Percentiles rank a stretch among this genome's conserved stretches.
Evolutionary conservation across 306 rosid genomes (phyloP).

Genomic region (Purshia tridentata): DNA sequence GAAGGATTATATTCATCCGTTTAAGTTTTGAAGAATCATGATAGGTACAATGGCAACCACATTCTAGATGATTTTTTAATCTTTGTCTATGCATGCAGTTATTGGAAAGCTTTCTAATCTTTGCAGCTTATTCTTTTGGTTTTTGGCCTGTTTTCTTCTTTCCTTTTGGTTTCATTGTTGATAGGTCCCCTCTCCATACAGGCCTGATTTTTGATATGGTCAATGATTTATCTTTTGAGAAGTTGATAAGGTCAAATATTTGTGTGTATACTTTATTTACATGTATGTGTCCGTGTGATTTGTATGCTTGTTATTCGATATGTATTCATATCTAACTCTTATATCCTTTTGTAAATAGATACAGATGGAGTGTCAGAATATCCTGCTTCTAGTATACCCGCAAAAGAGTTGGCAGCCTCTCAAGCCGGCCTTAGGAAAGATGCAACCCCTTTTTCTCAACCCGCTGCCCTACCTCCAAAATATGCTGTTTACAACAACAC

Average conservation of each 20-base stretch:
- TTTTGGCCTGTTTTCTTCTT: background rate
- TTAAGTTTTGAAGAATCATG: background rate
- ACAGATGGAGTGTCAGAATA: slow-evolving; percentile 57
- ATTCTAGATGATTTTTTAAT: background rate
- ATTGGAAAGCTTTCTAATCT: background rate
- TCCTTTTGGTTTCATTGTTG: background rate
- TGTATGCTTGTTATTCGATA: background rate
- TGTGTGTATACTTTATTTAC: background rate
- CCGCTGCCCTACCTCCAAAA: slow-evolving; percentile 46
- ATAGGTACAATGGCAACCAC: background rate
- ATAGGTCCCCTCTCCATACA: background rate
- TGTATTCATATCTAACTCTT: slow-evolving; percentile 22
- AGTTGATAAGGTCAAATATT: background rate
- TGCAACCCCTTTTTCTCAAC: slow-evolving; percentile 50
- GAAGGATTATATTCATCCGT: background rate
- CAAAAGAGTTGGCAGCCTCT: slow-evolving; percentile 50
- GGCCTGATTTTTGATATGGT: background rate
- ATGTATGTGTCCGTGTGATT: background rate
- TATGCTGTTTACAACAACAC: slow-evolving; percentile 50
- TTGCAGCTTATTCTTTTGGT: background rate
- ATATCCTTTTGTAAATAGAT: slow-evolving; percentile 35
- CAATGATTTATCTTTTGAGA: background rate
- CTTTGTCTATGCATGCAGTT: too few relatives aligned
- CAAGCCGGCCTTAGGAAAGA: slow-evolving; percentile 59
- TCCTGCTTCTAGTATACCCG: slow-evolving; percentile 47